Evolutionary conservation across 257 asterid species (phyloP), one percentile per base, ranked within the genome.

Genomic region (Apocynum venetum): DNA sequence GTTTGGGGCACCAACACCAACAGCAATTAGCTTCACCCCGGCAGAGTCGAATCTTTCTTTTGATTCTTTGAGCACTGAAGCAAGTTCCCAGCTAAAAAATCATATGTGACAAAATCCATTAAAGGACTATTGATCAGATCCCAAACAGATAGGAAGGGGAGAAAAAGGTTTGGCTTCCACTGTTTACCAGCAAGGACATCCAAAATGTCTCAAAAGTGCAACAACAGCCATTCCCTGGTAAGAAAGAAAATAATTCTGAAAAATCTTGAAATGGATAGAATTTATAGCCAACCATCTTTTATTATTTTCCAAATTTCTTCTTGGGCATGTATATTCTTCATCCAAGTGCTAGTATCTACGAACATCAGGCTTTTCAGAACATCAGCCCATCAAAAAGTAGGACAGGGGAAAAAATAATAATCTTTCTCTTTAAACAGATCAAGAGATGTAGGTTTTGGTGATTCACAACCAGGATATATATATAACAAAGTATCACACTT

Each of bases 161-260:
- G 46, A 57, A 80, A 72, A 9, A 15, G 40, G 15, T 36, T 70
- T 14, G 4, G 56, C 71, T 25, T 72, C 56, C 71, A 59, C 53
- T 53, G 80, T 51, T 85, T 93, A 94, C 97, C 97, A 82, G 88
- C 97, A 94, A 84, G 89, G 84, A 76, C 98, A 94, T 77, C 98
- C 96, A 81, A 94, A 94, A 86, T 94, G 98, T 78, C 98, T 89
- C 88, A 94, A 68, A 69, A 94, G 95, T 55, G 98, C 97, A 78
- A 92, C 92, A 73, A 94, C 98, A 47, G 95, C 96, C 35, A 89
- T 64, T 81, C 97, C 98, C 97, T 91, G 85, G 46, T 82, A 80
- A 74, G 9, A 66, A 76, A 80, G 9, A 25, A 49, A 35, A 20
- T 13, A 47, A 11, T 46, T 60, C 20, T 6, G 53, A 10, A 59